These are phyloP conservation scores for Ophiocordyceps australis DNA, from an alignment of 2,329 filamentous ascomycete species.

Conservation along the genomic window DNA sequence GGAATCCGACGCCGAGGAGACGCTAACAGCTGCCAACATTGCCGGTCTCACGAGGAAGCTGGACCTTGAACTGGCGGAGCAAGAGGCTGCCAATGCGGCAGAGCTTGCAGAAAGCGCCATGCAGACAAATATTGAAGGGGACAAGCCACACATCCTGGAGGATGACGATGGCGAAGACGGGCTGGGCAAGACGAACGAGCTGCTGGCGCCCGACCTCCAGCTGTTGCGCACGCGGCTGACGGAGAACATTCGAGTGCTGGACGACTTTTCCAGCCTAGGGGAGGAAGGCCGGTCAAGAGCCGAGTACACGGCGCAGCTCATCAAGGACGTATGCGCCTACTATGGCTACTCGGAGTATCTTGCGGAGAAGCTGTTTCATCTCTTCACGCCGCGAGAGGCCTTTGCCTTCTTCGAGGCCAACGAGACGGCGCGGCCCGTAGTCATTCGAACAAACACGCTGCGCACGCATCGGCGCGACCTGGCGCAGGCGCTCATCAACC, in stretches of 20 bases:
- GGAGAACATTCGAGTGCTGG: slow-evolving; percentile 80
- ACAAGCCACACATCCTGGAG: slow-evolving; percentile 49
- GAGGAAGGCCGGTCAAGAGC: slow-evolving; percentile 67
- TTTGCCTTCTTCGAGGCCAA: slow-evolving; percentile 99
- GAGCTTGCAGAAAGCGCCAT: slow-evolving; percentile 73
- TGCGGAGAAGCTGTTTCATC: slow-evolving; percentile 86
- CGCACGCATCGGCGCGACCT: slow-evolving; percentile 61
- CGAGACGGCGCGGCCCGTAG: slow-evolving; percentile 81
- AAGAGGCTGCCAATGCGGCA: slow-evolving; percentile 66
- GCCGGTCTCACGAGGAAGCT: slow-evolving; percentile 76
- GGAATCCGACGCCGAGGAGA: slow-evolving; percentile 74
- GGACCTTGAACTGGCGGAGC: slow-evolving; percentile 57
- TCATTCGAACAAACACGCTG: slow-evolving; percentile 93
- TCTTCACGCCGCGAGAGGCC: slow-evolving; percentile 85
- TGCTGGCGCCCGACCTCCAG: slow-evolving; percentile 78
- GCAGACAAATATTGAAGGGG: slow-evolving; percentile 83
- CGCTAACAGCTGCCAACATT: slow-evolving; percentile 89
- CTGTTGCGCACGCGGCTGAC: slow-evolving; percentile 77
- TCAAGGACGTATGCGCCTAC: slow-evolving; percentile 89
- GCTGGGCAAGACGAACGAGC: slow-evolving; percentile 37
- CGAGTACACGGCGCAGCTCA: slow-evolving; percentile 72
- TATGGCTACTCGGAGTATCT: slow-evolving; percentile 91
- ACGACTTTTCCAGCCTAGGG: slow-evolving; percentile 68
- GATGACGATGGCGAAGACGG: slow-evolving; percentile 43
- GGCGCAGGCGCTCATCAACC: slow-evolving; percentile 85